Conservation (phyloP, 768 basidiomycete species). For the Amanita exitialis region DNA sequence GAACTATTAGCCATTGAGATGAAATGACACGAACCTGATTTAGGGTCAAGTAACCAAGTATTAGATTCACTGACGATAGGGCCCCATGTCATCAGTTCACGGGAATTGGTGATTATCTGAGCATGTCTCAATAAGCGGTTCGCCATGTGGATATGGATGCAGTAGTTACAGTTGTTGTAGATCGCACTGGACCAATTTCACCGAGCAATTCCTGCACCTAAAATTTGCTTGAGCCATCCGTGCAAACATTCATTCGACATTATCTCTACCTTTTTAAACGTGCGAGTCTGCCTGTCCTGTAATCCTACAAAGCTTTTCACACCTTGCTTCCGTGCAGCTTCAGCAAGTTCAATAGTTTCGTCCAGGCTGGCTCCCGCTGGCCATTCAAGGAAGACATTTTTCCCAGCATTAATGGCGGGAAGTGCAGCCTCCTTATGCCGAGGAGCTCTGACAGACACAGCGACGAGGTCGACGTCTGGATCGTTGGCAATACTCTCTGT, state of each 20-base stretch:
- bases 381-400: constrained; percentile 31
- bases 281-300: constrained; percentile 20
- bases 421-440: constrained; percentile 20
- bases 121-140: not conserved
- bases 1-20: not conserved
- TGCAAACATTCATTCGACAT: too few species aligned
- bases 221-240: not conserved
- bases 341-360: constrained; percentile 25
- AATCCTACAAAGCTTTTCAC: constrained; percentile 24
- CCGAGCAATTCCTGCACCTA: not conserved
- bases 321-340: constrained; percentile 18
- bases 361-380: constrained; percentile 20
- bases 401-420: constrained; percentile 25
- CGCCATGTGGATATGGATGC: not conserved
- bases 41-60: not conserved
- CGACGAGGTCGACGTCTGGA: constrained; percentile 26
- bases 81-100: not conserved
- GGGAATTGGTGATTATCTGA: not conserved
- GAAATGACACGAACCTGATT: not conserved
- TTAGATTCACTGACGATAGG: not conserved
- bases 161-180: not conserved
- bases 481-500: constrained; percentile 21
- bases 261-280: constrained; percentile 18
- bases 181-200: not conserved
- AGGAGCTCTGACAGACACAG: constrained; percentile 21